These are phyloP conservation scores for Termitomyces sp. DNA, from an alignment of 768 basidiomycete genomes.

Conservation along the genomic window DNA sequence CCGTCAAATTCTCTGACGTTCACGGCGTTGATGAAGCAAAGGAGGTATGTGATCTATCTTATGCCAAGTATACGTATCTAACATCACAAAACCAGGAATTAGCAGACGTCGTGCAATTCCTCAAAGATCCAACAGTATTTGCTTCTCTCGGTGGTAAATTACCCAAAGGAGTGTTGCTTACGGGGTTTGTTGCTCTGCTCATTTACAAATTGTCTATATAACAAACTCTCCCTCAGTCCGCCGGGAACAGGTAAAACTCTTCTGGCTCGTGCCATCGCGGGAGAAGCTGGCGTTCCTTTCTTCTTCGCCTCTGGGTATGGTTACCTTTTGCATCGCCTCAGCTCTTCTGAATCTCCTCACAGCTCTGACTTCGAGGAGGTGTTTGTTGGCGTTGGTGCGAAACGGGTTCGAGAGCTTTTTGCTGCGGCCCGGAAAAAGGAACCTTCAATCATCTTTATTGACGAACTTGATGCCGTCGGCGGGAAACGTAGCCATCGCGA, in stretches of 20 bases:
- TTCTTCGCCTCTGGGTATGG: conserved; percentile 89
- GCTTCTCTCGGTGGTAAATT: conserved; percentile 89
- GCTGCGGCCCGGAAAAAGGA: conserved; percentile 90
- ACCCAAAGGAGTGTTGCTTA: conserved; percentile 88
- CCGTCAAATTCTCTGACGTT: conserved; percentile 90
- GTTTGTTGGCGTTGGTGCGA: conserved; percentile 94
- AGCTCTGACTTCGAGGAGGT: conserved; percentile 97
- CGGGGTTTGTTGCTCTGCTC: conserved; percentile 42
- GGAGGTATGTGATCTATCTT: conserved; percentile 44
- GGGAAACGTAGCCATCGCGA: conserved; percentile 81
- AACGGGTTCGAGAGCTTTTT: conserved; percentile 93
- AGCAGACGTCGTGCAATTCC: conserved; percentile 90
- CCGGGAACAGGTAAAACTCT: conserved; percentile 98
- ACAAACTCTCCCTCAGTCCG: conserved; percentile 30
- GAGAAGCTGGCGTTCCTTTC: conserved; percentile 97
- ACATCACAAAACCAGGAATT: conserved; percentile 55
- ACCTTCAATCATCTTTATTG: conserved; percentile 98
- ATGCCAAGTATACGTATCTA: neutral
- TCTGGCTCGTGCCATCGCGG: conserved; percentile 95
- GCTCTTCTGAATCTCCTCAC: conserved; percentile 7
- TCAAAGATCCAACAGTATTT: conserved; percentile 90
- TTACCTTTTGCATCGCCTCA: conserved; percentile 1
- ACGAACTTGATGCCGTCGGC: conserved; percentile 92
- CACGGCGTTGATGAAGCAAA: conserved; percentile 98
- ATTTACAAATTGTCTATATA: neutral